These are phyloP conservation scores for Perkinsus olseni DNA, from an alignment of 169 alveolate genomes.

Conservation along the genomic window DNA sequence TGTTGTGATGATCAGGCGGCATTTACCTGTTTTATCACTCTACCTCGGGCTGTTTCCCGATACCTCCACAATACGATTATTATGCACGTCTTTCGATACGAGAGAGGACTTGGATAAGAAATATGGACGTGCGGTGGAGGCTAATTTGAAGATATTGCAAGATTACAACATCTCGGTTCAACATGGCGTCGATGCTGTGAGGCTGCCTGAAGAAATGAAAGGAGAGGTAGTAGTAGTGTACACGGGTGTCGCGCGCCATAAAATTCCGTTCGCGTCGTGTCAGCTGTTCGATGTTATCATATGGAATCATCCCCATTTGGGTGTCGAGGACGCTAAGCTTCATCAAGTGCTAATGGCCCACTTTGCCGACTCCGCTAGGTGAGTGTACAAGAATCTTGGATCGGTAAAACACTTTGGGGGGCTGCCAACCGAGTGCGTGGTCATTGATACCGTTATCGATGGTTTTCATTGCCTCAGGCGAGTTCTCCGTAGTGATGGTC, in stretches of 20 bases:
- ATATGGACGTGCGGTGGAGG: background rate
- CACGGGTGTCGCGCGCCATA: background rate
- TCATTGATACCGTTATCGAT: too few species aligned
- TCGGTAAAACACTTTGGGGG: too few species aligned
- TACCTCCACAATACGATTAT: background rate
- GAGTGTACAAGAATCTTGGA: too few species aligned
- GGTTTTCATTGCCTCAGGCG: background rate
- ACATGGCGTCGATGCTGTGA: background rate
- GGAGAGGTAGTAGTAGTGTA: background rate
- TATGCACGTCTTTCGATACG: background rate
- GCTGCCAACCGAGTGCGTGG: too few species aligned
- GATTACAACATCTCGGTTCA: background rate
- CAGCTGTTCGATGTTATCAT: background rate
- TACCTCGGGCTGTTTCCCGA: background rate
- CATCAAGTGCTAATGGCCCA: background rate
- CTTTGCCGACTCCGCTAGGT: background rate
- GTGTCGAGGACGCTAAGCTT: background rate
- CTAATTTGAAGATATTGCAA: background rate
- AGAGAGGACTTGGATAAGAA: background rate
- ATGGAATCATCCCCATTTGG: background rate
- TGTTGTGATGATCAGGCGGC: background rate
- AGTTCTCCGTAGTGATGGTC: background rate
- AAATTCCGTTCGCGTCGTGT: background rate
- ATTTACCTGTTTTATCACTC: background rate
- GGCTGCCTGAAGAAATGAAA: background rate